Percentiles rank a stretch among this genome's conserved stretches.
Conservation (phyloP, 2,329 filamentous ascomycete genomes). For the Hypoxylon rubiginosum region DNA sequence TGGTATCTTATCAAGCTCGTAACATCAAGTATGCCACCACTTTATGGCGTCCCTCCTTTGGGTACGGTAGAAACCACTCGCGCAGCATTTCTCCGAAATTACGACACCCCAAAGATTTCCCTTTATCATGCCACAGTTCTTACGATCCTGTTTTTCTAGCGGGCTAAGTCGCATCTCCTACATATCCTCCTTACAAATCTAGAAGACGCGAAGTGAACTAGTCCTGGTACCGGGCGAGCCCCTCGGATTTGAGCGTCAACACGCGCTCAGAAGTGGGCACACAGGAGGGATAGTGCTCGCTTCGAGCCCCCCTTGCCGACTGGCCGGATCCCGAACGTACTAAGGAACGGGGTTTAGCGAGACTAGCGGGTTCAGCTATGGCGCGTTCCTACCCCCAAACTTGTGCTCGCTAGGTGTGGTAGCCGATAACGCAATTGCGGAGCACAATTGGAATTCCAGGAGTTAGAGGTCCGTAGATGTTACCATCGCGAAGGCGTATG, state of each 20-base stretch:
- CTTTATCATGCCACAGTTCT: slow-evolving; percentile 13
- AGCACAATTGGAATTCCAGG: slow-evolving; percentile 9
- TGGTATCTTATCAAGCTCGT: slow-evolving; percentile 14
- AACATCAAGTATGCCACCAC: neutral
- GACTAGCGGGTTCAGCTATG: slow-evolving; percentile 10
- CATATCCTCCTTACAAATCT: neutral
- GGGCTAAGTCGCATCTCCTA: neutral
- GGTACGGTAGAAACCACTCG: slow-evolving; percentile 4
- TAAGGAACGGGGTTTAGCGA: slow-evolving; percentile 11
- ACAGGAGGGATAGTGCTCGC: neutral
- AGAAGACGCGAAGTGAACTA: neutral
- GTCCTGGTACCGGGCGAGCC: neutral
- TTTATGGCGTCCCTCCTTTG: neutral
- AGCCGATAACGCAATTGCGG: slow-evolving; percentile 30
- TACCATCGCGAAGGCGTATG: slow-evolving; percentile 11
- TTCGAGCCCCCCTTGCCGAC: slow-evolving; percentile 19
- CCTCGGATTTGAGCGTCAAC: slow-evolving; percentile 1
- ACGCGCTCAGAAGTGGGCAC: neutral
- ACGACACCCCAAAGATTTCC: slow-evolving; percentile 15
- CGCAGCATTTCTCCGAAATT: slow-evolving; percentile 22
- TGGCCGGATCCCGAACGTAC: slow-evolving; percentile 3
- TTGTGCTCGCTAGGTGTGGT: slow-evolving; percentile 2
- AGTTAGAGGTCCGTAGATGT: slow-evolving; percentile 3
- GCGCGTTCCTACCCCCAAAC: slow-evolving; percentile 2
- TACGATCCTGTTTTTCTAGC: neutral